Evolutionary conservation across 2,329 filamentous ascomycete genomes (phyloP), one percentile per base, ranked within the genome.

Genomic region (Aspergillus pseudotamarii): DNA sequence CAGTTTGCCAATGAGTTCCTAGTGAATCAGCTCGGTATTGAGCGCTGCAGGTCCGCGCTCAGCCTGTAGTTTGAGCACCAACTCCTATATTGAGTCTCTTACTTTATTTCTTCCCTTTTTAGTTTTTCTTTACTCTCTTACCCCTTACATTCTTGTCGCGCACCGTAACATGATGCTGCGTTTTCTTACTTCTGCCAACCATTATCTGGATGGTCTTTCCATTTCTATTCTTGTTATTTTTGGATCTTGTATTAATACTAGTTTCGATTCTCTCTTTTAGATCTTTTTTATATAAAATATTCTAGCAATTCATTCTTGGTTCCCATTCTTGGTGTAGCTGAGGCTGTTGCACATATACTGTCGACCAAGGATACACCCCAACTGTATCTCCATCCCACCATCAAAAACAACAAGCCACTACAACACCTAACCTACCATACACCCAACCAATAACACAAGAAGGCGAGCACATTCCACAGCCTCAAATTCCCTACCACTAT

Each of bases 1-100:
- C 66, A 68, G 36, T 68, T 68, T n/a, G 59, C 62, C 36, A 68
- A 68, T 45, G 65, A 67, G 12, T 67, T 68, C 48, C 58, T 68
- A 54, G 59, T 64, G 38, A 26, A 61, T 21, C 60, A 65, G 38
- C 62, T 68, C 26, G 66, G 66, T 28, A 67, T 68, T 60, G 68
- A 43, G 50, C 62, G 62, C 30, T 66, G 64, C 48, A 23, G 41
- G 38, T 19, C 56, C 6, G 38, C 41, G 11, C 41, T 58, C 28
- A 58, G 36, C 19, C 51, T 54, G 16, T 54, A 54, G n/a, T 34
- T 10, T 34, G 28, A 30, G 5, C 1, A 36, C 6, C 12, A 19
- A 2, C 28, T 50, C 23, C 14, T 46, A 21, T 10, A 23, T 16
- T 50, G 19, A 11, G 14, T 26, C 26, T 26, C 10, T 34, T 34